Evolutionary conservation across 2,329 filamentous ascomycete species (phyloP), one percentile per base, ranked within the genome.

Genomic region (Zasmidium cellare): DNA sequence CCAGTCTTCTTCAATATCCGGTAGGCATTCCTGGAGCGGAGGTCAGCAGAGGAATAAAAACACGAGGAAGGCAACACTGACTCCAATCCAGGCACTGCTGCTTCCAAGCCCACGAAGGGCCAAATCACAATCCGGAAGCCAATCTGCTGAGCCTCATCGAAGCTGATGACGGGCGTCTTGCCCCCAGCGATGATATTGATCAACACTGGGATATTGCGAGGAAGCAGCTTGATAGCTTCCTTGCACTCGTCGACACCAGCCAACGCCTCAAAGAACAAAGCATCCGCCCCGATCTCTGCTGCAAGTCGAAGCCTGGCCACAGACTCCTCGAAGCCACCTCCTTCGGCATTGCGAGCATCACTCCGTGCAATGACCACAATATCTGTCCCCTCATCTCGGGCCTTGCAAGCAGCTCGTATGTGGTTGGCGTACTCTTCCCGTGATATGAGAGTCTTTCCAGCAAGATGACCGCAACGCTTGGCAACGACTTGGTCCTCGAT

Each of bases 121-220:
- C 49, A 35, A 18, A 51, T 51, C 7, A 51, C 49, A 9, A 51
- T 51, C 11, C 49, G 24, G 19, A 51, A 51, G 16, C 49, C 49
- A 41, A 51, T 35, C 19, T 51, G 23, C 31, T 51, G 49, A 19
- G 49, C 49, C 28, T 51, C 49, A 9, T 51, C 23, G 31, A 51
- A 51, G 28, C 49, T 51, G 49, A 51, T 51, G 14, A 51, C 49
- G 3, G 49, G 49, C n/a, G 49, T 51, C 49, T 51, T 51, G 2
- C 49, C 49, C 9, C 28, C 49, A 38, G 49, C 49, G 28, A 41
- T 51, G 22, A 51, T 51, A 18, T 51, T 41, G 28, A 51, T 41
- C 28, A 41, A 41, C 3, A 51, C 49, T 5, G 49, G 49, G 14
- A 51, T 31, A 18, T 51, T 41, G 9, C 31, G 28, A n/a, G 49